A percentile compares a stretch with the other conserved stretches of the same genome.
These are phyloP conservation scores for Suhomyces sp. DNA, from an alignment of 805 yeast species.

Conservation along the genomic window DNA sequence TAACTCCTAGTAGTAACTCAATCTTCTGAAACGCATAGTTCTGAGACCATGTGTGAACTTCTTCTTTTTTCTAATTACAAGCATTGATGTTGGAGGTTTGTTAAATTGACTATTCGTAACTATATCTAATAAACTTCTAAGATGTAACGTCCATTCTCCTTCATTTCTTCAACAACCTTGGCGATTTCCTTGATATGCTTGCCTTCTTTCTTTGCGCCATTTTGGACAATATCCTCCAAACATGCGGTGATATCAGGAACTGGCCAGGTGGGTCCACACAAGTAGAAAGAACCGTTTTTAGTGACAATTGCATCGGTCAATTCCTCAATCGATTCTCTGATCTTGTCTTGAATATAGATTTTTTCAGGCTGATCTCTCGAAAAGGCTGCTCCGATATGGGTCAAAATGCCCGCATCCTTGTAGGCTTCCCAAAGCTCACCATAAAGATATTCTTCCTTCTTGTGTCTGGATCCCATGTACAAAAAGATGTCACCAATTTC, in stretches of 20 bases:
- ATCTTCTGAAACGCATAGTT: too few relatives aligned
- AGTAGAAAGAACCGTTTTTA: constrained; percentile 84
- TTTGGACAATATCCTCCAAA: constrained; percentile 70
- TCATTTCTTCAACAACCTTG: constrained; percentile 85
- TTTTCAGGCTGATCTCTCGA: constrained; percentile 95
- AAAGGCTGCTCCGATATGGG: constrained; percentile 96
- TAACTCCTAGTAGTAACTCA: too few relatives aligned
- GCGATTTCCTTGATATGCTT: constrained; percentile 62
- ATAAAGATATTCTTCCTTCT: constrained; percentile 89
- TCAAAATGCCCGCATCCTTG: constrained; percentile 84
- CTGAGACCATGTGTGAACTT: too few relatives aligned
- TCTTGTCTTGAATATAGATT: constrained; percentile 92
- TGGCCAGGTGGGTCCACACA: constrained; percentile 99
- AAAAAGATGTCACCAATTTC: constrained; percentile 86
- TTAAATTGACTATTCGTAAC: too few relatives aligned
- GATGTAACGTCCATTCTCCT: constrained; percentile 88
- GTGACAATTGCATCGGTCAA: constrained; percentile 76
- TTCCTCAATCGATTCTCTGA: constrained; percentile 68
- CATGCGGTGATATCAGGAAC: constrained; percentile 95
- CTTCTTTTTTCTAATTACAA: too few relatives aligned
- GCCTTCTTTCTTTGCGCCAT: constrained; percentile 69
- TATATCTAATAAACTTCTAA: constrained; percentile 58
- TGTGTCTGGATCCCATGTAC: constrained; percentile 92
- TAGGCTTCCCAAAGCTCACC: constrained; percentile 98
- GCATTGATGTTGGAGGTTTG: too few relatives aligned